Evolutionary conservation across 306 rosid species (phyloP), one percentile per base, ranked within the genome.

Genomic region (Medicago truncatula): DNA sequence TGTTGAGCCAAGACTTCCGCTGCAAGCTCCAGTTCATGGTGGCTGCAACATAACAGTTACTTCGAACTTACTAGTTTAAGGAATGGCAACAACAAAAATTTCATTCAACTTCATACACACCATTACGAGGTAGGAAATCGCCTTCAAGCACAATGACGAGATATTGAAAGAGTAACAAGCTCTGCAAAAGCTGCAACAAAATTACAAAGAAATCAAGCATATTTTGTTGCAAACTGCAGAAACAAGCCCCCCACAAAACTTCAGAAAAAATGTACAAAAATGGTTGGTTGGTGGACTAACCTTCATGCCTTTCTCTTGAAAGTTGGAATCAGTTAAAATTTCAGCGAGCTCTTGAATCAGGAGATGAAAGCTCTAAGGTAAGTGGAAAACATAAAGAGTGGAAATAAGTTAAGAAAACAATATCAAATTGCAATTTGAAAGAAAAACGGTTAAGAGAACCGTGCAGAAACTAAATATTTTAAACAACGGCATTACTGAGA

Each of bases 1-100:
- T 60, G 81, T 88, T 88, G 68, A 94, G 90, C 75, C 86, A 87
- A 54, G 97, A 94, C 73, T 94, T 96, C 87, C 89, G 87, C 80
- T 91, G 87, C 67, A 82, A 69, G 77, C 63, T 83, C 98, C 98
- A 94, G 62, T 70, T 76, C 83, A 70, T 54, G 67, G 85, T 83
- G 70, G 88, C 98, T 91, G 95, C 87, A 85, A 80, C 39, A 66
- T 75, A 77, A 76, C 9, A 85, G 64, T 53, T 65, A 59, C 62
- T 83, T 78, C 78, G 80, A 70, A 74, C 67, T 39, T 52, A 76
- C 18, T 28, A 70, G 15, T 54, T 43, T 25, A 77, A 79, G 59
- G 23, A n/a, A 76, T 52, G 57, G 46, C 58, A 59, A 68, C 49
- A 25, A 15, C 11, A 76, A 34, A 76, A 50, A 79, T 50, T 70